Base-by-base conservation (phyloP, 768 basidiomycete species). In the Rhodotorula paludigena region DNA sequence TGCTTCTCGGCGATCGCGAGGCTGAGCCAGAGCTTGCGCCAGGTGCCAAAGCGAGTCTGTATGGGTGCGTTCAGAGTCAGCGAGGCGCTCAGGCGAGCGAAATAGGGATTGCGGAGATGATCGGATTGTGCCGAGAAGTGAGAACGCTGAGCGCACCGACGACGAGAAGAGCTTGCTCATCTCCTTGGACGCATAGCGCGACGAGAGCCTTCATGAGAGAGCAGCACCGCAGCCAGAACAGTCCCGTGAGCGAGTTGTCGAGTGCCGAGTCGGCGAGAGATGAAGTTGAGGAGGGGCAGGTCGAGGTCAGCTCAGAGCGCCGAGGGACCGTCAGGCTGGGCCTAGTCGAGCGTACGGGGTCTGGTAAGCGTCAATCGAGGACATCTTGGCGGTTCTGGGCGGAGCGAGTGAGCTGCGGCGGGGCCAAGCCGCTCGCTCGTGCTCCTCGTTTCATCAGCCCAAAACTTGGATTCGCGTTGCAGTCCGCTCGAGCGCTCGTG, bases 141-240 rank as follows among this genome's bases (percentile, higher is more conserved):
- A 36, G 42, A 57, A n/a, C 14, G 41, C 20, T 42, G 15, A 36
- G 35, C 51, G 66, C 76, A 92, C 94, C 57, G 87, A 86, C 44
- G 89, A 85, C n/a, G 94, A 98, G 82, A 98, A 99, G 52, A 99
- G 83, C 78, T 91, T 83, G 16, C 92, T 87, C 94, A 98, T 98
- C 81, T 98, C 93, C 79, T 92, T 93, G 82, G 90, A 94, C 28
- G 96, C 96, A 89, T 98, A 99, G 57, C 94, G 93, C 77, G 93
- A 97, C 28, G 74, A 74, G 23, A 76, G 74, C 1, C 75, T 76
- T 10, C 39, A 25, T 32, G 18, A 33, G n/a, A 20, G 44, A 20
- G 18, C 30, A 25, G 12, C 51, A 3, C 20, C n/a, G n/a, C n/a
- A 14, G 51, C n/a, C 35, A 39, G 16, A 35, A 25, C 21, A 28